Evolutionary conservation across 306 rosid genomes (phyloP).

Genomic region (Acacia melanoxylon): DNA sequence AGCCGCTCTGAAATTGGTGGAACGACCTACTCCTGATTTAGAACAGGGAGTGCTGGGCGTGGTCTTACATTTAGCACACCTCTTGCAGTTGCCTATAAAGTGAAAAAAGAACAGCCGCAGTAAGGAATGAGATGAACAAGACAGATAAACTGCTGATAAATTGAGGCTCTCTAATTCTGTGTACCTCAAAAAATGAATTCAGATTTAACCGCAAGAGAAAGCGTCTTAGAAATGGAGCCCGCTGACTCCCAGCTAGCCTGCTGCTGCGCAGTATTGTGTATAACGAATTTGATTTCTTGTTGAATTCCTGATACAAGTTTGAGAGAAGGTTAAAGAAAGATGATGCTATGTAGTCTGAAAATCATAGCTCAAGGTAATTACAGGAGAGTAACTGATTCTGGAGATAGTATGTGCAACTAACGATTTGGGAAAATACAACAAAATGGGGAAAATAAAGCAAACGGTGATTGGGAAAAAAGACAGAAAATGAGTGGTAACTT

Average conservation of each 20-base stretch:
- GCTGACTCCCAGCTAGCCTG: constrained; percentile 97
- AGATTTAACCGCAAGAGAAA: constrained; percentile 65
- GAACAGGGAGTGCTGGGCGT: constrained; percentile 17
- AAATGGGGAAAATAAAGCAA: not conserved
- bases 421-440: not conserved
- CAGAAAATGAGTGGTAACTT: not conserved
- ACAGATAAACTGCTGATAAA: constrained; percentile 17
- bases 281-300: constrained; percentile 94
- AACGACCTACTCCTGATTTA: constrained; percentile 42
- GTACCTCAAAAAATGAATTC: constrained; percentile 18
- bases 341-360: not conserved
- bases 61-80: constrained; percentile 46
- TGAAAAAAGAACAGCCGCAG: constrained; percentile 11
- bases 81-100: constrained; percentile 81
- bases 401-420: not conserved
- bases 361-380: not conserved
- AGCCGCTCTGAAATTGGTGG: not conserved
- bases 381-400: not conserved
- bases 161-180: not conserved
- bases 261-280: constrained; percentile 96
- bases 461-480: not conserved
- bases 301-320: constrained; percentile 69
- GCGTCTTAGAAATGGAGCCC: constrained; percentile 91
- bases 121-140: constrained; percentile 10
- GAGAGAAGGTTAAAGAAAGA: constrained; percentile 20